Base-by-base conservation (phyloP, 768 basidiomycete species). In the Lanmaoa rubissima region DNA sequence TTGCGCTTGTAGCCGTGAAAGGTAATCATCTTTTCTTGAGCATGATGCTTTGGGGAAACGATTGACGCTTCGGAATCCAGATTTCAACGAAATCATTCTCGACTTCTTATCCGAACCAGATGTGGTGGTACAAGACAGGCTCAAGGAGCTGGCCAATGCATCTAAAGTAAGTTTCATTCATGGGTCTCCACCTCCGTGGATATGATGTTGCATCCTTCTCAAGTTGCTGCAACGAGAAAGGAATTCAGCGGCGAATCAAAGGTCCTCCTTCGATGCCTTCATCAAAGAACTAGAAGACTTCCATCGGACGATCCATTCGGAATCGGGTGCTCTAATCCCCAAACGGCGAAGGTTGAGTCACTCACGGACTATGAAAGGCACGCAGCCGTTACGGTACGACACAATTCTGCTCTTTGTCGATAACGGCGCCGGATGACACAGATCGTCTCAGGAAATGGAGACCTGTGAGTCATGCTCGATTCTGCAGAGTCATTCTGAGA, bases 31-130 rank as follows among this genome's bases (percentile, higher is more conserved):
- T 17, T 12, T 17, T 35, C 13, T 35, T 46, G 21, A 12, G 8
- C 28, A 10, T 17, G 4, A 10, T 17, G 4, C 6, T 12, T 43
- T 3, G 16, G 32, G 6, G 10, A 31, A 32, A 9, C 1, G n/a
- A 10, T 5, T 3, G 5, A 34, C 26, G 21, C 12, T 8, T 1
- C 16, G 17, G 21, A 21, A 32, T 21, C 19, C 43, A 65, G 64
- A 65, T 36, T 66, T 65, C 50, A 61, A 54, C 16, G 61, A 65
- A n/a, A 21, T 63, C 11, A 31, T 65, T 48, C 64, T 65, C 6
- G 56, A 63, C 31, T 63, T 63, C 52, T 42, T 65, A 21, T 55
- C 65, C 4, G 40, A 63, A 12, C 48, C 52, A 6, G 24, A 49
- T 21, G 58, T 51, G 2, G 42, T 24, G 4, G 54, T 45, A 13